Evolutionary conservation across 108 stramenopile species (phyloP), one percentile per base, ranked within the genome.

Genomic region (Cylindrotheca closterium): DNA sequence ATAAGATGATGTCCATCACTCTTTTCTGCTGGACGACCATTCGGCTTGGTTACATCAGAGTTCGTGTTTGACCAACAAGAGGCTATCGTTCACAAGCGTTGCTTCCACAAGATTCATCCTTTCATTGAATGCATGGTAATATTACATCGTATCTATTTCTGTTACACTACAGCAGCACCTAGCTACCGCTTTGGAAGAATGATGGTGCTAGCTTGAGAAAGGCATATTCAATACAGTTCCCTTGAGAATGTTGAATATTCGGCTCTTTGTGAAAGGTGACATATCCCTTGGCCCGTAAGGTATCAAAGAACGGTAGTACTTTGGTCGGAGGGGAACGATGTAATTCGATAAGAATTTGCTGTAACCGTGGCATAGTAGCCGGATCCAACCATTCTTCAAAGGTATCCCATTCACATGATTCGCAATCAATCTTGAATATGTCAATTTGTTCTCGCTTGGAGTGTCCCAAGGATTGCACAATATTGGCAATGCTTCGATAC

Each of bases 381-480:
- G 7, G 10, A 42, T 42, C 60, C 17, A 84, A 34, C 78, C 76
- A 85, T 47, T 79, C 77, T 23, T 64, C 34, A 28, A 60, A 81
- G 46, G 62, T 56, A 26, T 61, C 64, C 79, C 79, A 81, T 59
- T 87, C 86, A 59, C 86, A 87, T 5, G 71, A 63, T 58, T 87
- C 86, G 58, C 86, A 83, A 59, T 87, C 86, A 65, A 87, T 79
- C 69, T 83, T 83, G 61, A 87, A 82, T 29, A 87, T 56, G 56
- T 87, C 78, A 55, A 87, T 84, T 15, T 62, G 56, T 17, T 74
- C 69, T 21, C 52, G 28, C 8, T 81, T 55, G 0, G 67, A 66
- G 22, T 87, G 86, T 10, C 86, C 86, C 56, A 87, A 73, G 29
- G 55, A 27, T 52, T 71, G 63, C 28, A 81, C 56, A 12, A 77